phyloP scores from a whole-genome alignment of 371 early-diverging fungal genomes.

The Thermomucor indicae-seudaticae region DNA sequence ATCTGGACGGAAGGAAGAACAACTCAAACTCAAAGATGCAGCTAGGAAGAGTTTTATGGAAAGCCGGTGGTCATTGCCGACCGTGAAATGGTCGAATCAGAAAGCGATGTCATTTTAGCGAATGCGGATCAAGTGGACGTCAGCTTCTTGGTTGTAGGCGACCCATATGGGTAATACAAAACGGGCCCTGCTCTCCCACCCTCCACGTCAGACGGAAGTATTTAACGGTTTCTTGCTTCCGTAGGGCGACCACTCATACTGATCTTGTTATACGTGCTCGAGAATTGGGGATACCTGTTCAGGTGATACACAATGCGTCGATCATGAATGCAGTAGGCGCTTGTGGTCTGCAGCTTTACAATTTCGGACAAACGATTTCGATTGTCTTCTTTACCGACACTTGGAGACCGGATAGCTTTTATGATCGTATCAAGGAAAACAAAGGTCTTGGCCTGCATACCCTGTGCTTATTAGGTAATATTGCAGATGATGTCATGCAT shows the following conservation, averaged over 20 bases:
- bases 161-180: constrained; percentile 84
- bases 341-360: constrained; percentile 98
- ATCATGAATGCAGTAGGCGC: constrained; percentile 99
- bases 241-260: constrained; percentile 98
- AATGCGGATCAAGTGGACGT: constrained; percentile 89
- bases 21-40: background rate
- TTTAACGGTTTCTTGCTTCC: background rate
- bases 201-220: background rate
- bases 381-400: constrained; percentile 96
- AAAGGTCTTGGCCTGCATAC: constrained; percentile 89
- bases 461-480: constrained; percentile 80
- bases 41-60: constrained; percentile 84
- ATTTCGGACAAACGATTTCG: constrained; percentile 99
- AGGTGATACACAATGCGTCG: constrained; percentile 97
- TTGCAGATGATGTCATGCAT: background rate
- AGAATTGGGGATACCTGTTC: constrained; percentile 81
- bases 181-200: background rate
- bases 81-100: constrained; percentile 96
- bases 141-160: constrained; percentile 98
- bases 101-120: constrained; percentile 85
- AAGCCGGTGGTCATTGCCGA: constrained; percentile 85
- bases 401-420: constrained; percentile 98
- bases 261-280: constrained; percentile 96
- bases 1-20: background rate
- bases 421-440: constrained; percentile 92